Percentiles rank a stretch among this genome's conserved stretches.
These are phyloP conservation scores for Lasiosphaeria hispida DNA, from an alignment of 495 filamentous ascomycete species.

Conservation along the genomic window DNA sequence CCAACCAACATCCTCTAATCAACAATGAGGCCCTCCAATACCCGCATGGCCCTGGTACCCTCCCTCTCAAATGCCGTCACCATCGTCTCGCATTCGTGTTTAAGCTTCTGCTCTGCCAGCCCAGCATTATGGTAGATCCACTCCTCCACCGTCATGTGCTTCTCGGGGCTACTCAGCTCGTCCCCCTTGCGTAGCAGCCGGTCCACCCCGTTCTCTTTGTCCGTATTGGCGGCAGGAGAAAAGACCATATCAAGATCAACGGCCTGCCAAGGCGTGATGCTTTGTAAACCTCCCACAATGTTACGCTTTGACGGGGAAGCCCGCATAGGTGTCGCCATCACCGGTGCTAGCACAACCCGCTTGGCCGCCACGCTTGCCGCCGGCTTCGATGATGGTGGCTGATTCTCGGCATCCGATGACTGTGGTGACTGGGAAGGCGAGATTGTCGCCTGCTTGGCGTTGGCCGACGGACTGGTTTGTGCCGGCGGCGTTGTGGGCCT, in stretches of 20 bases:
- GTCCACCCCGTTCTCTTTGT: slow-evolving; percentile 48
- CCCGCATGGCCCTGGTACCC: slow-evolving; percentile 70
- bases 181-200: slow-evolving; percentile 47
- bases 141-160: slow-evolving; percentile 86
- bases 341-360: slow-evolving; percentile 44
- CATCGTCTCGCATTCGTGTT: slow-evolving; percentile 74
- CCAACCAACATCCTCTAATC: slow-evolving; percentile 22
- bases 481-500: slow-evolving; percentile 37
- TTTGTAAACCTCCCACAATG: slow-evolving; percentile 56
- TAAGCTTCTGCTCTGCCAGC: slow-evolving; percentile 73
- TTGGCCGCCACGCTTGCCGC: slow-evolving; percentile 35
- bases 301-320: slow-evolving; percentile 65
- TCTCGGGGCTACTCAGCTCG: slow-evolving; percentile 73
- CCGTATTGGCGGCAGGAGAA: slow-evolving; percentile 40
- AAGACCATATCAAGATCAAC: slow-evolving; percentile 69
- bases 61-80: slow-evolving; percentile 79
- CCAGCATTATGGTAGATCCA: slow-evolving; percentile 84
- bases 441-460: slow-evolving; percentile 36
- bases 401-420: slow-evolving; percentile 79
- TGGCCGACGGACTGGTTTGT: slow-evolving; percentile 26
- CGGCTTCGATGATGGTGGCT: slow-evolving; percentile 63
- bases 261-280: slow-evolving; percentile 65
- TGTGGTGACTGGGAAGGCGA: slow-evolving; percentile 66
- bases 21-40: slow-evolving; percentile 67
- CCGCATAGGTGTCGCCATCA: slow-evolving; percentile 55